Evolutionary conservation across 169 alveolate species (phyloP).

Genomic region (Plasmodium fragile): DNA sequence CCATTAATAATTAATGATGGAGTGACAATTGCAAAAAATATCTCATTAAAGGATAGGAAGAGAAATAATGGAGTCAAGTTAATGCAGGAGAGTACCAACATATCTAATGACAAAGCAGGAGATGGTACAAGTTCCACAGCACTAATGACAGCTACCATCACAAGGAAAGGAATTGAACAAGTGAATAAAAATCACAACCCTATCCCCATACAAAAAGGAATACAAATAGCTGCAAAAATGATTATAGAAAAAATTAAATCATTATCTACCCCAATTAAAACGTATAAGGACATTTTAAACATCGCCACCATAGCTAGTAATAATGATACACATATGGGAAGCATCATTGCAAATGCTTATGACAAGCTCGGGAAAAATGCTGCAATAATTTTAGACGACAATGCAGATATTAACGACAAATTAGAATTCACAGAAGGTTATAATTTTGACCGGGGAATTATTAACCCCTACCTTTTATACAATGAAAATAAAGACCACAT

Average conservation of each 20-base stretch:
- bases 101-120: conserved; percentile 93
- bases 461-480: conserved; percentile 90
- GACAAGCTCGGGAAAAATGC: conserved; percentile 92
- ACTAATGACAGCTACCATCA: conserved; percentile 90
- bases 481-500: conserved; percentile 90
- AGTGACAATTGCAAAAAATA: conserved; percentile 92
- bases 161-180: conserved; percentile 89
- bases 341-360: conserved; percentile 90
- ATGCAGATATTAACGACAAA: conserved; percentile 91
- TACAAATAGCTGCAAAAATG: conserved; percentile 88
- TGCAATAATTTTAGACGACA: conserved; percentile 89
- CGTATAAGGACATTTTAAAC: conserved; percentile 87
- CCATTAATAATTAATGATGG: conserved; percentile 93
- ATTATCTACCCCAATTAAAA: conserved; percentile 88
- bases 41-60: conserved; percentile 88
- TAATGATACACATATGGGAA: conserved; percentile 90
- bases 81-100: conserved; percentile 91
- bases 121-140: conserved; percentile 95
- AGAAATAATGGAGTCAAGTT: conserved; percentile 92
- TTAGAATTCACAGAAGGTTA: conserved; percentile 92
- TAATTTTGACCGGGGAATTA: conserved; percentile 90
- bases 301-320: conserved; percentile 93
- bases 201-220: conserved; percentile 90
- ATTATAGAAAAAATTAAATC: conserved; percentile 88
- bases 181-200: conserved; percentile 92